These are phyloP conservation scores for Tetragonia tetragonoides DNA, from an alignment of 148 eudicot species.

Conservation along the genomic window DNA sequence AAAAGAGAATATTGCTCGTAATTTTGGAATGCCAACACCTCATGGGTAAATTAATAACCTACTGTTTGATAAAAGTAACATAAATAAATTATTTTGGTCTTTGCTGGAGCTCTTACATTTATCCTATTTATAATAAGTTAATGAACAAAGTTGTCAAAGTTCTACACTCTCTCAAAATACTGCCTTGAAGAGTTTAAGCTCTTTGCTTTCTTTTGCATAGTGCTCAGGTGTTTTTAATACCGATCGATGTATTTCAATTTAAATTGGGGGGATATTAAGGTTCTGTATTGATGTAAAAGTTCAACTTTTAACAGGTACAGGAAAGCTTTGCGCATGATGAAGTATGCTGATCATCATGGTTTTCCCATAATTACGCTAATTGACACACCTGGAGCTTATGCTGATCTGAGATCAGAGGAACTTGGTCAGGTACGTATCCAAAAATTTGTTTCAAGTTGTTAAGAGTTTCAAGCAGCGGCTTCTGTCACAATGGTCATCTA, in stretches of 20 bases:
- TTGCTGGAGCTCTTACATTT: neutral
- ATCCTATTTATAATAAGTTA: neutral
- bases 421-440: constrained; percentile 10
- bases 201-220: neutral
- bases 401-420: constrained; percentile 9
- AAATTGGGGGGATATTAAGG: neutral
- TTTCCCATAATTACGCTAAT: constrained; percentile 8
- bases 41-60: neutral
- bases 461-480: no score
- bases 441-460: neutral
- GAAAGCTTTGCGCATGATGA: constrained; percentile 15
- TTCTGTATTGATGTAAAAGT: neutral
- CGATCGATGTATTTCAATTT: neutral
- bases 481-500: no score
- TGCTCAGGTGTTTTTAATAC: no score
- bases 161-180: neutral
- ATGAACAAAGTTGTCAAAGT: neutral
- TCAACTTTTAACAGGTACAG: constrained; percentile 7
- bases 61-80: neutral
- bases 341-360: constrained; percentile 13
- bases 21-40: constrained; percentile 10
- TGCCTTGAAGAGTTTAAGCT: neutral
- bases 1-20: constrained; percentile 15
- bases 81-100: neutral
- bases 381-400: constrained; percentile 12